Evolutionary conservation across 192 early-diverging fungal genomes (phyloP), one percentile per base, ranked within the genome.

Genomic region (Backusella liffmaniae): DNA sequence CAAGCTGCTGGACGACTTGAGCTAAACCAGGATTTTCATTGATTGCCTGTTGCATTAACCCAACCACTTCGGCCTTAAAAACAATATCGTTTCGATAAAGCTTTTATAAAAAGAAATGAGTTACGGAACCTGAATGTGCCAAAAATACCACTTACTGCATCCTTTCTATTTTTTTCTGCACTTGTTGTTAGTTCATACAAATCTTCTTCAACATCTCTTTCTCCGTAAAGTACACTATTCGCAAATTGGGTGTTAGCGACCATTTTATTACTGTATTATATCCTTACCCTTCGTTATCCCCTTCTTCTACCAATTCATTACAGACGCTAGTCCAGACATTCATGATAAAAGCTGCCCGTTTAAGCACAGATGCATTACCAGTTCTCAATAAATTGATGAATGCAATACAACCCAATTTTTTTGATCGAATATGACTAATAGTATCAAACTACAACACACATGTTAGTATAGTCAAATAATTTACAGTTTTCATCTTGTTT

Each of bases 341-440:
- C 30, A 94, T 83, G 8, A 94, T 81, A 15, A 79, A 80, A 9
- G 84, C 76, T 37, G 93, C 71, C n/a, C 78, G 75, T 1, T 75
- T 67, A n/a, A 91, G 44, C 0, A 91, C 82, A 1, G 76, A 35
- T 16, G 86, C 79, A 65, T 89, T 75, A 3, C 83, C 83, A 0
- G 89, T 88, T 6, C 82, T 70, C 6, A 88, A 83, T 68, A 94
- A 75, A 13, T 87, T 84, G 16, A 88, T 85, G 59, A 91, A 76
- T 3, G 80, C 90, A 84, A 93, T 90, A 6, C 88, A 88, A 72
- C 82, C 83, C 21, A 92, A 78, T 76, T 94, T 94, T 29, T 91
- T 82, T 73, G 90, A 85, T 65, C 89, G 89, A 13, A 88, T 83
- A 67, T 94, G 91, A 8, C 90, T 87, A 65, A 94, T 85, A 23